These are phyloP conservation scores for Raffaelea albimanens DNA, from an alignment of 2,329 filamentous ascomycete genomes.

Conservation along the genomic window DNA sequence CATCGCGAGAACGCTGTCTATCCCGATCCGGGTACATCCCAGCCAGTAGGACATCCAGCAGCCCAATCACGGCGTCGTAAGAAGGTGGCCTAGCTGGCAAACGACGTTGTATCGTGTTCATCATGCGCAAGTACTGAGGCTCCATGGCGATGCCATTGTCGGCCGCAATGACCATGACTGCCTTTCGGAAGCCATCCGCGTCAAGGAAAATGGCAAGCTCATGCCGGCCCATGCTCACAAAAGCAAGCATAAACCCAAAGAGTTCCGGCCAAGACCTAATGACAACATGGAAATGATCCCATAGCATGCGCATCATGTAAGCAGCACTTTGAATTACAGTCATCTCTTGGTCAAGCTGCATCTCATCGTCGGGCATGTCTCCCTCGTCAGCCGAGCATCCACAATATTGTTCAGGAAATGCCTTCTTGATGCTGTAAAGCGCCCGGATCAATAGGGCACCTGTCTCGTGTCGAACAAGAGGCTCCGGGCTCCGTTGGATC, in stretches of 20 bases:
- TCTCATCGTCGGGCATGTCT: conserved; percentile 17
- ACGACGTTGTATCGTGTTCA: conserved; percentile 41
- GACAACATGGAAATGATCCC: conserved; percentile 51
- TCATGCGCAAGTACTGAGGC: conserved; percentile 45
- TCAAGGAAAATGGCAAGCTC: conserved; percentile 53
- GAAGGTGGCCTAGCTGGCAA: conserved; percentile 39
- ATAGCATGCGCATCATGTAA: conserved; percentile 44
- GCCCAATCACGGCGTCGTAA: conserved; percentile 42
- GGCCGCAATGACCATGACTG: conserved; percentile 51
- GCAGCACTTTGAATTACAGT: conserved; percentile 30
- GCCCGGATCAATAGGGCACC: conserved; percentile 42
- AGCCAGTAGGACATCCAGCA: conserved; percentile 36
- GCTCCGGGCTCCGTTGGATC: conserved; percentile 51
- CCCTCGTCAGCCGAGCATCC: conserved; percentile 20
- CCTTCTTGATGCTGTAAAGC: conserved; percentile 40
- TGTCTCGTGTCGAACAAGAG: conserved; percentile 42
- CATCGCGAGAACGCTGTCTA: conserved; percentile 16
- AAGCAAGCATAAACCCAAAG: conserved; percentile 60
- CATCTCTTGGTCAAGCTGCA: conserved; percentile 1
- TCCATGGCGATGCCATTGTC: conserved; percentile 43
- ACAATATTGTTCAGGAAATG: conserved; percentile 38
- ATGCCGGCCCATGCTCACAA: conserved; percentile 50
- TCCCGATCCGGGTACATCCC: conserved; percentile 21
- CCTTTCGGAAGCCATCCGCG: conserved; percentile 48
- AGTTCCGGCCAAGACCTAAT: conserved; percentile 67